Percentiles rank a stretch among this genome's conserved stretches.
Evolutionary conservation across 768 basidiomycete genomes (phyloP).

Genomic region (Omphalotus guepiniiformis): DNA sequence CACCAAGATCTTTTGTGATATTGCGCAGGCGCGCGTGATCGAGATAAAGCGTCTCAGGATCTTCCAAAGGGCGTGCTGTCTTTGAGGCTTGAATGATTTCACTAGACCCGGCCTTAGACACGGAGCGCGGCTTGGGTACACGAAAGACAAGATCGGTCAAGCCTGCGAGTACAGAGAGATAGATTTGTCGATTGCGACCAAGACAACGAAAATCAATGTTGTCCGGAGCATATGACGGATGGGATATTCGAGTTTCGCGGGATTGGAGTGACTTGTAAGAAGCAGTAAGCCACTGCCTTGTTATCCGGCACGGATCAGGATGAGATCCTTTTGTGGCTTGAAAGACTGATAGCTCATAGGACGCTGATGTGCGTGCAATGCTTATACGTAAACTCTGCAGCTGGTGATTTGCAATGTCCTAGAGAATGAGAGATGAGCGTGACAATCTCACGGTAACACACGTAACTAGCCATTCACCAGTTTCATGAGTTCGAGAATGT

Average conservation of each 20-base stretch:
- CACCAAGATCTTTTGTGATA: constrained; percentile 69
- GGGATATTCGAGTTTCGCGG: constrained; percentile 32
- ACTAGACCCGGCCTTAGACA: not conserved
- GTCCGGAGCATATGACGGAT: constrained; percentile 39
- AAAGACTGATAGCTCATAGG: constrained; percentile 78
- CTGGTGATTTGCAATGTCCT: constrained; percentile 98
- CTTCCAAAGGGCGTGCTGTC: constrained; percentile 20
- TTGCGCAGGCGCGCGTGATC: constrained; percentile 66
- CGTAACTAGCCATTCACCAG: constrained; percentile 54
- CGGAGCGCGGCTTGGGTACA: constrained; percentile 30
- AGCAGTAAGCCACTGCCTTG: constrained; percentile 61
- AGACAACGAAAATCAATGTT: constrained; percentile 40
- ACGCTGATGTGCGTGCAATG: constrained; percentile 73
- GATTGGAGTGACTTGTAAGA: constrained; percentile 43
- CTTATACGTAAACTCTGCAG: constrained; percentile 90
- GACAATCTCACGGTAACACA: constrained; percentile 31
- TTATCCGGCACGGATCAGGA: constrained; percentile 49
- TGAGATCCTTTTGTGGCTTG: constrained; percentile 31
- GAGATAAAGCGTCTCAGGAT: constrained; percentile 79
- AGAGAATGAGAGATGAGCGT: constrained; percentile 16
- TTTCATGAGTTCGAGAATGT: constrained; percentile 94
- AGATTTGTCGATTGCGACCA: constrained; percentile 50
- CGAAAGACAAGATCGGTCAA: constrained; percentile 64
- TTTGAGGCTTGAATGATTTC: not conserved
- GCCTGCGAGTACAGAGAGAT: constrained; percentile 53